These are phyloP conservation scores for Hanseniaspora occidentalis DNA, from an alignment of 805 yeast species.

Conservation along the genomic window DNA sequence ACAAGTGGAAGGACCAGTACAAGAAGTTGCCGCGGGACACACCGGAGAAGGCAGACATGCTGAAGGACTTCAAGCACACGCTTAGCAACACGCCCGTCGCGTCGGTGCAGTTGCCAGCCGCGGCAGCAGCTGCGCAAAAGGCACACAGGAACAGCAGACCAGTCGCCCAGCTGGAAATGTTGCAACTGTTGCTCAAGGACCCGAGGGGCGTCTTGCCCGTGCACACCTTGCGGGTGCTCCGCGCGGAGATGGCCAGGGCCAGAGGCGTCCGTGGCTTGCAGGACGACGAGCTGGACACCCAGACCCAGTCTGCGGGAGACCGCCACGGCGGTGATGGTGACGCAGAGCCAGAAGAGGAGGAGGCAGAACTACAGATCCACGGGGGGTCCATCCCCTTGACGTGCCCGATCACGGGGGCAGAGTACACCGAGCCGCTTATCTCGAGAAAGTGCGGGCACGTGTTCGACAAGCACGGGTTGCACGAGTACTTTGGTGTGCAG, in stretches of 20 bases:
- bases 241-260: not conserved
- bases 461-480: constrained; percentile 39
- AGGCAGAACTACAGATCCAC: constrained; percentile 50
- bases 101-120: too few species aligned
- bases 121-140: too few species aligned
- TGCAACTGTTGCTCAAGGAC: not conserved
- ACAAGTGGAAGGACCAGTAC: too few species aligned
- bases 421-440: constrained; percentile 42
- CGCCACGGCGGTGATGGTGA: constrained; percentile 19
- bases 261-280: not conserved
- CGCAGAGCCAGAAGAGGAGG: constrained; percentile 24
- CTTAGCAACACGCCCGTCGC: too few species aligned
- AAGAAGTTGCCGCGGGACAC: too few species aligned
- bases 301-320: constrained; percentile 1
- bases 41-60: too few species aligned
- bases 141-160: too few species aligned
- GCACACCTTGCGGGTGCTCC: not conserved
- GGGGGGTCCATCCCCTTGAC: constrained; percentile 60
- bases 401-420: constrained; percentile 52
- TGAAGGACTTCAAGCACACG: too few species aligned
- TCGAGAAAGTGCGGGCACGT: constrained; percentile 49
- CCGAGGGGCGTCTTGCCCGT: not conserved
- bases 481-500: constrained; percentile 19
- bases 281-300: constrained; percentile 2
- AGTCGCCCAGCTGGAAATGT: not conserved